Evolutionary conservation across 495 filamentous ascomycete genomes (phyloP), one percentile per base, ranked within the genome.

Genomic region (Symbiotaphrina buchneri): DNA sequence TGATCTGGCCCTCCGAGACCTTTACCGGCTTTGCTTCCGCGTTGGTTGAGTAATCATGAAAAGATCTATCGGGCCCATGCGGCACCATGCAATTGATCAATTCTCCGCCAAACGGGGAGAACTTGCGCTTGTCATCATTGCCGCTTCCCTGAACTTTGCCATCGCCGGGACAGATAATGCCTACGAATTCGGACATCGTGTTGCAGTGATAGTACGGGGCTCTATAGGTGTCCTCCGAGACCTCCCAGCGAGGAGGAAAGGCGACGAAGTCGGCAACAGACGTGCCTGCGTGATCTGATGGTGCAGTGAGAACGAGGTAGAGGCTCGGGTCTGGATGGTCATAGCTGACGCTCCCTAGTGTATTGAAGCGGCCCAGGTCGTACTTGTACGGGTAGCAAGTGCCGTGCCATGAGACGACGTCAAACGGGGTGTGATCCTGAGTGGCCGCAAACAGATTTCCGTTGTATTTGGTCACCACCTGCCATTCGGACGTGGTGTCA

Each of bases 371-470:
- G 3, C 65, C 73, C 1, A 90, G 63, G 47, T 85, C 79, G 54
- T 90, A 87, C 46, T 90, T 90, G 64, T 71, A 84, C 0, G 80
- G 79, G 43, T 77, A 76, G 47, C 81, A 83, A 40, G 54, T 56
- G 28, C 72, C 70, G 42, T 85, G 76, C 80, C 80, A 90, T 13
- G 74, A 74, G 5, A 83, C 79, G 1, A 90, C 62, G 39, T 90
- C 76, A 40, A 84, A 90, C 7, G 79, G 79, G 0, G 68, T 74
- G 48, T 82, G 78, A 8, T 52, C 45, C 52, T 82, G 78, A 32
- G 57, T 58, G 1, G 76, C 77, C 10, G 59, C 57, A 52, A 83
- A 84, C 22, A 91, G 66, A 27, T 65, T 61, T 43, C 79, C 74
- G 44, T 73, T 69, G 50, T 90, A 85, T 46, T 90, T 90, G 48